Percentiles rank a stretch among this genome's conserved stretches.
Conservation (phyloP, 2,329 filamentous ascomycete species). For the Fusarium multiceps region DNA sequence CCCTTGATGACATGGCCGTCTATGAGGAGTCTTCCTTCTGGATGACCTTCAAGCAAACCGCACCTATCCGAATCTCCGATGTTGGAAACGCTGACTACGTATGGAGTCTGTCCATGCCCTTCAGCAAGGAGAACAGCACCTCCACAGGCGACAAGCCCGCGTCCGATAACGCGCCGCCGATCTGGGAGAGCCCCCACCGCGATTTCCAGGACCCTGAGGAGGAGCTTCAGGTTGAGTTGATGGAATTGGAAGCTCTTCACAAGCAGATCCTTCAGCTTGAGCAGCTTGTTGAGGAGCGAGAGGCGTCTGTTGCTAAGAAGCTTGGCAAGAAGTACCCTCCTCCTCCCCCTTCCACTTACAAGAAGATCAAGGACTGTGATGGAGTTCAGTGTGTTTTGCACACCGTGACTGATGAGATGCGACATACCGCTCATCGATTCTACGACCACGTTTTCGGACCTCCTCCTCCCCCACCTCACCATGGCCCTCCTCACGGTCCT, state of each 20-base stretch:
- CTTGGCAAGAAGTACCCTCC: constrained; percentile 46
- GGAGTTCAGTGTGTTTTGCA: constrained; percentile 54
- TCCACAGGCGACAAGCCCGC: constrained; percentile 8
- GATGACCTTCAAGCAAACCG: constrained; percentile 59
- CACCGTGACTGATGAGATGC: constrained; percentile 54
- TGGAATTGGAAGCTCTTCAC: constrained; percentile 58
- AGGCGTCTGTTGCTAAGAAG: constrained; percentile 53
- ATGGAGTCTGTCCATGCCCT: constrained; percentile 42
- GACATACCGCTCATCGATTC: constrained; percentile 45
- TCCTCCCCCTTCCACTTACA: constrained; percentile 38
- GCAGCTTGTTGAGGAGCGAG: constrained; percentile 56
- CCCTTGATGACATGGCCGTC: constrained; percentile 56
- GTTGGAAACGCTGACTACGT: constrained; percentile 55
- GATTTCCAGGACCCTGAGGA: constrained; percentile 48
- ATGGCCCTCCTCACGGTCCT: constrained; percentile 22
- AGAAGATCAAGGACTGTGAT: constrained; percentile 34
- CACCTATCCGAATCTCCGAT: constrained; percentile 56
- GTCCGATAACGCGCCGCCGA: constrained; percentile 4
- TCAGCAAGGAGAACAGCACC: constrained; percentile 25
- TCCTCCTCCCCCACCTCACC: constrained; percentile 19
- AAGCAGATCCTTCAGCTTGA: constrained; percentile 56
- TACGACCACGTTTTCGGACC: constrained; percentile 36
- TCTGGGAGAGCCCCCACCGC: constrained; percentile 23
- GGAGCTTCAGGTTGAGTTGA: constrained; percentile 56
- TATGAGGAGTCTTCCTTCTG: constrained; percentile 54